These are phyloP conservation scores for Fusarium armeniacum DNA, from an alignment of 2,329 filamentous ascomycete genomes.

Conservation along the genomic window DNA sequence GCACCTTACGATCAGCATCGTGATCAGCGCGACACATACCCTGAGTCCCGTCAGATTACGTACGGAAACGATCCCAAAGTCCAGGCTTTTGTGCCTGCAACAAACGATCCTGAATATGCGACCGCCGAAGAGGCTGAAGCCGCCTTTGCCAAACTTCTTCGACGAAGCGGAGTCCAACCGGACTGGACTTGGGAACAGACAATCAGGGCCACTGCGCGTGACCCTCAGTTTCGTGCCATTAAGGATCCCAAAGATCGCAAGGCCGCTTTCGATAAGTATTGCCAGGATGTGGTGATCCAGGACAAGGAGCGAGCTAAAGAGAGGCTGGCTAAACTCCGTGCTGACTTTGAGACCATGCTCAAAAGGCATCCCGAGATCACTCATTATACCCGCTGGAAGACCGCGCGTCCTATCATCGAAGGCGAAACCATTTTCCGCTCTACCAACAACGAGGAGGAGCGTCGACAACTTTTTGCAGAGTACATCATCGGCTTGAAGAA, in stretches of 20 bases:
- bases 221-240: constrained; percentile 92
- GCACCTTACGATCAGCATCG: constrained; percentile 57
- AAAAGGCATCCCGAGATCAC: constrained; percentile 97
- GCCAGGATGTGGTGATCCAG: constrained; percentile 87
- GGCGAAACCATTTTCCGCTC: constrained; percentile 96
- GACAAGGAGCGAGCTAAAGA: constrained; percentile 97
- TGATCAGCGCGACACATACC: constrained; percentile 57
- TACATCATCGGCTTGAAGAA: constrained; percentile 90
- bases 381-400: constrained; percentile 97
- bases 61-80: constrained; percentile 68
- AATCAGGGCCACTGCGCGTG: constrained; percentile 86
- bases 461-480: constrained; percentile 91
- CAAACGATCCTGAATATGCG: constrained; percentile 81
- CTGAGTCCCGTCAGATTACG: constrained; percentile 70
- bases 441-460: constrained; percentile 87
- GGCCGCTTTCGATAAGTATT: constrained; percentile 94
- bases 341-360: constrained; percentile 96
- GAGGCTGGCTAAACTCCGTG: constrained; percentile 88
- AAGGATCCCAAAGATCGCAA: constrained; percentile 93
- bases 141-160: constrained; percentile 91
- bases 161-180: constrained; percentile 85
- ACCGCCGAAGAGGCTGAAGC: constrained; percentile 90
- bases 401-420: constrained; percentile 92
- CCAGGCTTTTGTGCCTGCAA: constrained; percentile 73
- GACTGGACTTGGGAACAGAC: constrained; percentile 96